Evolutionary conservation across 2,329 filamentous ascomycete genomes (phyloP).

Genomic region (Sarocladium brachiariae): DNA sequence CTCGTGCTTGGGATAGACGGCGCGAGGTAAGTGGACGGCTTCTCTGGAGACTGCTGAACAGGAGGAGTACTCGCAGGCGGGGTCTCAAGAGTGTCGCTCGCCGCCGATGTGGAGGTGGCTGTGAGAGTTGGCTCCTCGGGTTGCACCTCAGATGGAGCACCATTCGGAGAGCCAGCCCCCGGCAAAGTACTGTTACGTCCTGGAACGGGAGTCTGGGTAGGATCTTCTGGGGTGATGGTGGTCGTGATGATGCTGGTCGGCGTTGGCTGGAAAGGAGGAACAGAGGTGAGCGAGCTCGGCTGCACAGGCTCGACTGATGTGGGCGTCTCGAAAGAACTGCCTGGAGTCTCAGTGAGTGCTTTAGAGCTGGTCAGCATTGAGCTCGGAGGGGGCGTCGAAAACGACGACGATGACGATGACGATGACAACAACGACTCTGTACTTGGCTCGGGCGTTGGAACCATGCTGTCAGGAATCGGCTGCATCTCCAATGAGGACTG

Average conservation of each 20-base stretch:
- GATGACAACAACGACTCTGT: too few relatives aligned
- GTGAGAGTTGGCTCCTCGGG: background rate
- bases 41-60: too few relatives aligned
- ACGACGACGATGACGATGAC: too few relatives aligned
- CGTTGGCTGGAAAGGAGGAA: background rate
- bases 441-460: background rate
- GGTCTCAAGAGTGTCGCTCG: background rate
- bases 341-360: background rate
- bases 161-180: background rate
- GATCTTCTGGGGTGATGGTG: constrained; percentile 3
- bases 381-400: background rate
- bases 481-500: background rate
- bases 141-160: background rate
- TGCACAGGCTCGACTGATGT: background rate
- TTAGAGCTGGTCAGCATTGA: background rate
- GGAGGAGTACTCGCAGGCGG: too few relatives aligned
- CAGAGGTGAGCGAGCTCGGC: background rate
- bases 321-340: background rate
- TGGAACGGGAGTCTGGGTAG: background rate
- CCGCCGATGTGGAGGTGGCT: background rate
- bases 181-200: background rate
- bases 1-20: background rate
- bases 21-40: background rate
- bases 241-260: constrained; percentile 5
- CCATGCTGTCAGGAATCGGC: background rate